phyloP scores from a whole-genome alignment of 495 filamentous ascomycete genomes.

The Hypomontagnella submonticulosa region DNA sequence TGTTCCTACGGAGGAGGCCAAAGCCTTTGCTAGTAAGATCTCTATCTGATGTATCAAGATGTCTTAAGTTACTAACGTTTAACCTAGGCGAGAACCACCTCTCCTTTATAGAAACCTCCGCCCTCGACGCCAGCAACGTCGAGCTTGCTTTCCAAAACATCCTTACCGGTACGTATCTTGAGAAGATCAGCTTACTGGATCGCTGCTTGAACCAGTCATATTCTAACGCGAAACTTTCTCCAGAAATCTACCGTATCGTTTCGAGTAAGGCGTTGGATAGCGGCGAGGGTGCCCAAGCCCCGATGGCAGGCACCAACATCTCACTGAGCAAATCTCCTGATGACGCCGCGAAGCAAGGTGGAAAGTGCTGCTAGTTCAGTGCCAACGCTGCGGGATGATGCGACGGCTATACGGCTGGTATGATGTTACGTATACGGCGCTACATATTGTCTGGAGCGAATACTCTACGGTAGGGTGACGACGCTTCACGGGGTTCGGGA shows the following conservation, averaged over 20 bases:
- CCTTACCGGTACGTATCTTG: slow-evolving; percentile 79
- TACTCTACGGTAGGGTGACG: slow-evolving; percentile 46
- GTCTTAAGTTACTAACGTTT: slow-evolving; percentile 40
- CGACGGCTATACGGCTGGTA: slow-evolving; percentile 55
- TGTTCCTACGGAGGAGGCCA: slow-evolving; percentile 98
- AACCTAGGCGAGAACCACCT: slow-evolving; percentile 88
- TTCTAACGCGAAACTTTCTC: slow-evolving; percentile 26
- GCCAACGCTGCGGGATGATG: slow-evolving; percentile 42
- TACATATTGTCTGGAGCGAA: slow-evolving; percentile 52
- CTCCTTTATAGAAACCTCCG: slow-evolving; percentile 99
- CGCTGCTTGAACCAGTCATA: slow-evolving; percentile 24
- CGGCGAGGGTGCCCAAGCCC: slow-evolving; percentile 78
- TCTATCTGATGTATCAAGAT: slow-evolving; percentile 7
- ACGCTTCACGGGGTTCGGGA: slow-evolving; percentile 49
- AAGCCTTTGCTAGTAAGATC: slow-evolving; percentile 92
- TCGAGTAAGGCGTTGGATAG: slow-evolving; percentile 95
- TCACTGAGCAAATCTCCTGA: slow-evolving; percentile 81
- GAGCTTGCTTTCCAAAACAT: slow-evolving; percentile 99
- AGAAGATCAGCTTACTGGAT: slow-evolving; percentile 20
- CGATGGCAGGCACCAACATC: slow-evolving; percentile 79
- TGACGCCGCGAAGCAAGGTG: slow-evolving; percentile 79
- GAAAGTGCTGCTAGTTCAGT: slow-evolving; percentile 82
- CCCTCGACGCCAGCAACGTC: slow-evolving; percentile 98
- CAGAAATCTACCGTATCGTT: slow-evolving; percentile 99
- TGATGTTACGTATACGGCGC: slow-evolving; percentile 59